Base-by-base conservation (phyloP, 768 basidiomycete genomes). In the Suillus decipiens region DNA sequence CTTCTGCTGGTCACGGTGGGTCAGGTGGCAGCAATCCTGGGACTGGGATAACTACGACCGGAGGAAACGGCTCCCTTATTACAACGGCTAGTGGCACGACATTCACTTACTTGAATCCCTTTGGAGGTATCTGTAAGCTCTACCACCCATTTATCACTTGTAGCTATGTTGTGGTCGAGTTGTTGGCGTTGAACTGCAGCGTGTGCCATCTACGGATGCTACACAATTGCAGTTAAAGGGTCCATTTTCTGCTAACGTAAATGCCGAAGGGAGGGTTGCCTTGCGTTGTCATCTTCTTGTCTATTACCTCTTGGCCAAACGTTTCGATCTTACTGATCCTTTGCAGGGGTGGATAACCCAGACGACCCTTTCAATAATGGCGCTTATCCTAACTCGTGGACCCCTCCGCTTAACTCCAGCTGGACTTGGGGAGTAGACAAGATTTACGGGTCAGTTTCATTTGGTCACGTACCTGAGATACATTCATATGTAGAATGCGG, bases 311-410 rank as follows among this genome's bases (percentile, higher is more conserved):
- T 31, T 55, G 33, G 6, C 14, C 10, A 33, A 47, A 34, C 11
- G 58, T 57, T 24, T 55, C 58, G 22, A 59, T 17, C 60, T 56
- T 33, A 15, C 47, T 50, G 58, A 36, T n/a, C 62, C 33, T 55
- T 53, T 63, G 36, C 62, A 89, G 89, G 87, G 89, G 81, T 84
- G 22, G 77, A 73, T 75, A 85, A 92, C 74, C 86, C 88, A 15
- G 80, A 86, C 51, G 80, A 90, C 71, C 90, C 93, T 7, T 92
- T 87, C 79, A 88, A 87, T 76, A 86, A 89, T 72, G 79, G 82
- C 48, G 93, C 93, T 8, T 83, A 80, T 63, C 82, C 89, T 10
- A 92, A 95, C 69, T 86, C 83, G 2, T 95, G 90, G 88, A 89
- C 90, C 7, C 92, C 92, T 1, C 82, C 89, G 8, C 78, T 96